Base-by-base conservation (phyloP, 768 basidiomycete species). In the Tricholoma furcatifolium region DNA sequence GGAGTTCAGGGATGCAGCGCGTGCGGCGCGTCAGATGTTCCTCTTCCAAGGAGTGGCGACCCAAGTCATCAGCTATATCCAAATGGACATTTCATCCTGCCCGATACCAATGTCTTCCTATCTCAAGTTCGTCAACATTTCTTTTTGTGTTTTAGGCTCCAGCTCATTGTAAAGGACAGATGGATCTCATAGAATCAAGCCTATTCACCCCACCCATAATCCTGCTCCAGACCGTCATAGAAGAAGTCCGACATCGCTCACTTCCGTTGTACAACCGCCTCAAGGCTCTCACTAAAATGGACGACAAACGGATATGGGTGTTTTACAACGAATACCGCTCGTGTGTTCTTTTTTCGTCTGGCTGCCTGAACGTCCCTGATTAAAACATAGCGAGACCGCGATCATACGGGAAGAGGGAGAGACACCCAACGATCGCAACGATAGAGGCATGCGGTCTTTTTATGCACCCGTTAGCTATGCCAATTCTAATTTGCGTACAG, bases 71-170 rank as follows among this genome's bases (percentile, higher is more conserved):
- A 74, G 23, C 57, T 67, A 0, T 88, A 81, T 63, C 75, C 82
- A 0, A 63, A 76, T 49, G 90, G 89, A 0, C 91, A 96, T 63
- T 94, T 85, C 63, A 67, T 98, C 23, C 72, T 99, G 12, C 91
- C 94, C 4, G 96, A 99, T 65, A 98, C 96, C 15, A 99, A 99
- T 69, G 83, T 97, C 14, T 92, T 97, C 62, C 76, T 99, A 11
- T 82, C 91, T 14, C 95, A 98, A 77, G 93, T 87, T 43, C 36
- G 75, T 34, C 3, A 36, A n/a, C n/a, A n/a, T n/a, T 11, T 32
- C 8, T 47, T 20, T 43, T 35, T 17, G 7, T n/a, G 9, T 24
- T 12, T 67, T 10, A 14, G 10, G 12, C 27, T 11, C n/a, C 54
- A 17, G 54, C 24, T 23, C 8, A 20, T 14, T 34, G 30, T 40